These are phyloP conservation scores for Cucumis cinereus DNA, from an alignment of 306 rosid species.

Conservation along the genomic window DNA sequence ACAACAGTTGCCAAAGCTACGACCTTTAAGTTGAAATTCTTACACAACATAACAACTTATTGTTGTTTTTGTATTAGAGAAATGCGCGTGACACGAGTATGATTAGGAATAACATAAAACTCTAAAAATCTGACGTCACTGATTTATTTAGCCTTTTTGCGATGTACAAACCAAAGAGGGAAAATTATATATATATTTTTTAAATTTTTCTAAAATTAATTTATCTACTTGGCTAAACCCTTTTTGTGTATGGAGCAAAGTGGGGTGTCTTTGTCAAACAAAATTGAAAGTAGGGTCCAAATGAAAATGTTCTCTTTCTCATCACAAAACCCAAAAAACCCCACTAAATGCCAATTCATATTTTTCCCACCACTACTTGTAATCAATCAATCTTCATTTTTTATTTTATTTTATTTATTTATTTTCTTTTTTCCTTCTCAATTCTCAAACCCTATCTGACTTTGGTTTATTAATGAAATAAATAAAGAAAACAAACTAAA, in stretches of 20 bases:
- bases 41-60: background rate
- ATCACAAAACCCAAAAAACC: background rate
- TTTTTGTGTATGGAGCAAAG: background rate
- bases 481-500: conserved; percentile 27
- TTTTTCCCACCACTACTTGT: conserved; percentile 24
- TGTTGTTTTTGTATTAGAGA: background rate
- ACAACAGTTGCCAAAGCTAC: background rate
- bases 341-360: conserved; percentile 1
- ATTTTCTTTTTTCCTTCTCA: background rate
- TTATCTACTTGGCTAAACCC: background rate
- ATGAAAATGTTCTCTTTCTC: background rate
- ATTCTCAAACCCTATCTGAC: conserved; percentile 8
- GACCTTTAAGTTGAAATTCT: too few relatives aligned
- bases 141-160: too few relatives aligned
- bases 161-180: too few relatives aligned
- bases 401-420: background rate
- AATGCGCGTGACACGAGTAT: background rate
- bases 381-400: background rate
- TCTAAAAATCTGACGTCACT: too few relatives aligned
- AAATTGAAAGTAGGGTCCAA: background rate
- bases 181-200: too few relatives aligned
- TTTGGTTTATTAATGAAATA: background rate
- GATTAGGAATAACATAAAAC: background rate
- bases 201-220: too few relatives aligned
- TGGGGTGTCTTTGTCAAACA: background rate